Conservation (phyloP, 1,284 basidiomycete genomes). For the Trichosporon sp. region DNA sequence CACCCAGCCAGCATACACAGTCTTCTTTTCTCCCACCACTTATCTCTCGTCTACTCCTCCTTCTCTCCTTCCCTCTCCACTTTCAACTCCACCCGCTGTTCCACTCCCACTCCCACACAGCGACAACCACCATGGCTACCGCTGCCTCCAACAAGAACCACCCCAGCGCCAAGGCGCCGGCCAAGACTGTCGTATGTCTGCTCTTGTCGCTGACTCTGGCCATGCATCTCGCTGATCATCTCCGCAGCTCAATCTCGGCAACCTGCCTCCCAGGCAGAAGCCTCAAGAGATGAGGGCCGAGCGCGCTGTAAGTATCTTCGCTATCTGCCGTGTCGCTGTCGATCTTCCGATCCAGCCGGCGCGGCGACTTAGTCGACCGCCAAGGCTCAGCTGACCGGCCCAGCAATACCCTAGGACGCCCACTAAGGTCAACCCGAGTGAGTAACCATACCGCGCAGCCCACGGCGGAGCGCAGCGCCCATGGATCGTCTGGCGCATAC, state of each 20-base stretch:
- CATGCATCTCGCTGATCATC: conserved; percentile 5
- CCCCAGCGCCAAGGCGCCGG: conserved; percentile 34
- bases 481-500: conserved; percentile 2
- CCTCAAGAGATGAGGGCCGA: conserved; percentile 37
- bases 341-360: too few species aligned
- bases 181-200: conserved; percentile 1
- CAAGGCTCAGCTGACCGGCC: background rate
- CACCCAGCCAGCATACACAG: background rate
- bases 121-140: conserved; percentile 4
- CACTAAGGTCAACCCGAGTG: conserved; percentile 49
- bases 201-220: background rate
- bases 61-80: background rate
- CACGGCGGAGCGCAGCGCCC: background rate
- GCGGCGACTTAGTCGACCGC: background rate
- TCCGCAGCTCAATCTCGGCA: conserved; percentile 45
- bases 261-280: conserved; percentile 46
- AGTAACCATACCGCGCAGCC: conserved; percentile 15
- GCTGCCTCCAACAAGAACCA: conserved; percentile 23
- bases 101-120: background rate
- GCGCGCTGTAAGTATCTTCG: conserved; percentile 29
- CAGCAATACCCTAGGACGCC: conserved; percentile 48
- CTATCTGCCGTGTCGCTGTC: background rate
- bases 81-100: background rate
- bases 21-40: background rate
- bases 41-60: background rate